phyloP scores from a whole-genome alignment of 2,329 filamentous ascomycete genomes.

The Grosmannia huntii region DNA sequence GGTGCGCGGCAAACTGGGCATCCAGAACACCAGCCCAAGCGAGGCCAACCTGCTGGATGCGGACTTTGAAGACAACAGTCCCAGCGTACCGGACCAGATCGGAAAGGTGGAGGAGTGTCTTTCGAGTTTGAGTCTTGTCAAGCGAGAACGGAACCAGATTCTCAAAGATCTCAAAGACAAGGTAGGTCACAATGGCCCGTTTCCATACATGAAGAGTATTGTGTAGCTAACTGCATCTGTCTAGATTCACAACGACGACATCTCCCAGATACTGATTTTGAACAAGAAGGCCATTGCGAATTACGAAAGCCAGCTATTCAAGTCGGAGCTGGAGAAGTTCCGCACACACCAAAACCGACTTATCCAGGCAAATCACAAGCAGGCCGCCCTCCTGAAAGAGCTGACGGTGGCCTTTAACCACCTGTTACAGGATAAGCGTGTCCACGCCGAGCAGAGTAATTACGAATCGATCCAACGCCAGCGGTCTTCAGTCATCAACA shows the following conservation, averaged over 20 bases:
- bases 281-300: conserved; percentile 96
- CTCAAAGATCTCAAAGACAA: conserved; percentile 96
- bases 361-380: conserved; percentile 89
- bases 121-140: conserved; percentile 83
- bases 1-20: conserved; percentile 51
- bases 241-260: conserved; percentile 90
- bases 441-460: conserved; percentile 86
- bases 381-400: conserved; percentile 88
- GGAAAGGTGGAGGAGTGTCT: conserved; percentile 77
- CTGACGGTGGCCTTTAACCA: conserved; percentile 77
- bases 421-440: conserved; percentile 84
- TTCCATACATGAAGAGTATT: background rate
- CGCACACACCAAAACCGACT: conserved; percentile 82
- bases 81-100: conserved; percentile 83
- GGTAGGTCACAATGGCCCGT: conserved; percentile 35
- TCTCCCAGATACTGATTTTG: conserved; percentile 89
- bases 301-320: conserved; percentile 84
- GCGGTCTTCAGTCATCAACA: conserved; percentile 64
- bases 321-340: conserved; percentile 96
- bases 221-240: background rate
- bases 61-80: conserved; percentile 70
- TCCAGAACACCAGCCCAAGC: conserved; percentile 46
- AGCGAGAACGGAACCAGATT: conserved; percentile 81
- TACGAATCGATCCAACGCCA: conserved; percentile 83
- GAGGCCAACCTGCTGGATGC: conserved; percentile 82